Evolutionary conservation across 495 filamentous ascomycete genomes (phyloP).

Genomic region (Astrocystis sublimbata): DNA sequence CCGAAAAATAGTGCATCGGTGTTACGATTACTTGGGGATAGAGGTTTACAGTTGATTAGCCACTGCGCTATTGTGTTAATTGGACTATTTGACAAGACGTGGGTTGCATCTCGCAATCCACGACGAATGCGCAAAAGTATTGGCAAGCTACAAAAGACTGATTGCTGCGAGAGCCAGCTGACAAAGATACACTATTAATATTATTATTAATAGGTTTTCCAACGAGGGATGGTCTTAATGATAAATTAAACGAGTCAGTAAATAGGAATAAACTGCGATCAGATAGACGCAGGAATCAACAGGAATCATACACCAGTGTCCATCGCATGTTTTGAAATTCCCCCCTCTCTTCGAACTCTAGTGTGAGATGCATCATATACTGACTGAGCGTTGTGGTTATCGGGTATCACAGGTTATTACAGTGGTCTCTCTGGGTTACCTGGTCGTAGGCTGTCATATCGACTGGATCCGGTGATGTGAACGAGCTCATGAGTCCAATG

Average conservation of each 20-base stretch:
- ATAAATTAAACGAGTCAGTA: not conserved
- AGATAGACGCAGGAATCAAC: constrained; percentile 8
- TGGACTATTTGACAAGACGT: not conserved
- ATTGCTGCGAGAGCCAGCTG: not conserved
- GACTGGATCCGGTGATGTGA: not conserved
- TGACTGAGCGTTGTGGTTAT: too few relatives aligned
- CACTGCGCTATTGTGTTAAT: not conserved
- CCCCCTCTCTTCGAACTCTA: not conserved
- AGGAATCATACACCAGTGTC: not conserved
- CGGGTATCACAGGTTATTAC: not conserved
- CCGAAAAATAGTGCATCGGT: not conserved
- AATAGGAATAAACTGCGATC: not conserved
- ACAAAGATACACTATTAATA: too few relatives aligned
- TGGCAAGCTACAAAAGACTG: not conserved
- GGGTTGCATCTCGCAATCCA: not conserved
- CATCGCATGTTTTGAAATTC: not conserved
- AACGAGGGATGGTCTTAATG: not conserved
- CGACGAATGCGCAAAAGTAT: not conserved
- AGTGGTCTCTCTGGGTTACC: not conserved
- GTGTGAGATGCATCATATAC: too few relatives aligned
- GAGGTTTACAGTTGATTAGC: not conserved
- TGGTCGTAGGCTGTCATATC: not conserved
- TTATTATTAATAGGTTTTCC: too few relatives aligned
- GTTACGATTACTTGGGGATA: not conserved
- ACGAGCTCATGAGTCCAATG: not conserved